phyloP scores from a whole-genome alignment of 2,329 filamentous ascomycete genomes.

The Talaromyces sp. region DNA sequence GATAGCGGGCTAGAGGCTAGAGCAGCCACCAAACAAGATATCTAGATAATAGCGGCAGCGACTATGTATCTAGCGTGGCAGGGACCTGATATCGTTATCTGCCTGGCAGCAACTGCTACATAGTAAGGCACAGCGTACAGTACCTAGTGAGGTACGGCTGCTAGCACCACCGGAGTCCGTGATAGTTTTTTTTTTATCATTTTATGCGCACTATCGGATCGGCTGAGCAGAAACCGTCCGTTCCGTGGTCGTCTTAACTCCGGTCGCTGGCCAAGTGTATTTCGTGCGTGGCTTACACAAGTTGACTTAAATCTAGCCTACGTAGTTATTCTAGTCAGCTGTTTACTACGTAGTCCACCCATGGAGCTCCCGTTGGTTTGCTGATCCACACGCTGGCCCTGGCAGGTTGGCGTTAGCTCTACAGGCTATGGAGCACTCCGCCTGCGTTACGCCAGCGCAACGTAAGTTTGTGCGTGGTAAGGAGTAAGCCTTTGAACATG shows the following conservation, averaged over 20 bases:
- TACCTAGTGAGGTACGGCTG: too few species aligned
- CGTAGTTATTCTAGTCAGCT: too few species aligned
- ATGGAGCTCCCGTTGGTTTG: background rate
- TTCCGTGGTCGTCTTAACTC: background rate
- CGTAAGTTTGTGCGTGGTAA: background rate
- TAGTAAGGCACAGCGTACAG: too few species aligned
- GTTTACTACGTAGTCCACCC: too few species aligned
- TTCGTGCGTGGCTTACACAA: background rate
- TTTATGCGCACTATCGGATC: background rate
- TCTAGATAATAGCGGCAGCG: background rate
- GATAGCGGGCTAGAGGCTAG: background rate
- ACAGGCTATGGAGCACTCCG: background rate
- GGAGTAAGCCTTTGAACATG: background rate
- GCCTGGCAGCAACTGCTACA: background rate
- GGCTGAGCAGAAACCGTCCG: constrained; percentile 1
- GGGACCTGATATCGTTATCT: background rate
- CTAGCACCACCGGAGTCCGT: background rate
- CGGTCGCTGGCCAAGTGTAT: background rate
- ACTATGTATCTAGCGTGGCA: background rate
- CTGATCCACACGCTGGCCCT: background rate
- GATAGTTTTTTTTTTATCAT: background rate
- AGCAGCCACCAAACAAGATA: constrained; percentile 10
- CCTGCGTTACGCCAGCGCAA: background rate
- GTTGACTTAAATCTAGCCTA: too few species aligned
- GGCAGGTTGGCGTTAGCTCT: background rate